Evolutionary conservation across 2,329 filamentous ascomycete genomes (phyloP).

Genomic region (Pseudopyricularia javanii): DNA sequence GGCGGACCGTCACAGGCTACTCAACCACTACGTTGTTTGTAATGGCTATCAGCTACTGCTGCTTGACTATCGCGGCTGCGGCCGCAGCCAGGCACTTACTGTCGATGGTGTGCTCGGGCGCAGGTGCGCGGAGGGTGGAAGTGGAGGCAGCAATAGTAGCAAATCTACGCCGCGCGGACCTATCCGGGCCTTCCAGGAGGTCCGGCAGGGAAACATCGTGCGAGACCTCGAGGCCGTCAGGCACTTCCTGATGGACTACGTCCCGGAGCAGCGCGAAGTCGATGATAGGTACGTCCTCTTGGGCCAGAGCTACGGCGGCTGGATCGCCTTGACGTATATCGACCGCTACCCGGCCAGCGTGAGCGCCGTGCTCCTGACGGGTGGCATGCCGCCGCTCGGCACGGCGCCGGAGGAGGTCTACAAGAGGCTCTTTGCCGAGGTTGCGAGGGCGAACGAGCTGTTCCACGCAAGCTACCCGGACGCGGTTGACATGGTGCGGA

Average conservation of each 20-base stretch:
- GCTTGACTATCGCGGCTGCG: slow-evolving; percentile 63
- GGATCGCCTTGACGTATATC: slow-evolving; percentile 59
- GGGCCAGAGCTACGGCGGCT: slow-evolving; percentile 65
- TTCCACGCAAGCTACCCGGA: slow-evolving; percentile 58
- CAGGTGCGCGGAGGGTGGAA: slow-evolving; percentile 30
- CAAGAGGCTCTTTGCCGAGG: slow-evolving; percentile 40
- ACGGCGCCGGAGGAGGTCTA: slow-evolving; percentile 51
- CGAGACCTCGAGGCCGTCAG: slow-evolving; percentile 61
- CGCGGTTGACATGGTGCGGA: slow-evolving; percentile 31
- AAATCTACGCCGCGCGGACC: background rate
- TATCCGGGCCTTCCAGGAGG: slow-evolving; percentile 27
- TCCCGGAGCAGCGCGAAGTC: background rate
- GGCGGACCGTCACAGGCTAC: slow-evolving; percentile 11
- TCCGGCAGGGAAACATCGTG: slow-evolving; percentile 58
- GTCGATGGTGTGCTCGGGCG: slow-evolving; percentile 33
- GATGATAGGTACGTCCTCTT: slow-evolving; percentile 26
- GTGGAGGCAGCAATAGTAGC: slow-evolving; percentile 32
- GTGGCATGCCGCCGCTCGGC: slow-evolving; percentile 54
- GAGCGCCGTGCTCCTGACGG: slow-evolving; percentile 51
- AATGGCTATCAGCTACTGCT: slow-evolving; percentile 57
- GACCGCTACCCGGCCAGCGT: slow-evolving; percentile 51
- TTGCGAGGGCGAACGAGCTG: slow-evolving; percentile 44
- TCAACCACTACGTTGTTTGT: slow-evolving; percentile 47
- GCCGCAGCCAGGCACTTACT: slow-evolving; percentile 50
- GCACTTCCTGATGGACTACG: slow-evolving; percentile 28